These are phyloP conservation scores for Zizania palustris DNA, from an alignment of 202 grass and related monocot genomes.

Conservation along the genomic window DNA sequence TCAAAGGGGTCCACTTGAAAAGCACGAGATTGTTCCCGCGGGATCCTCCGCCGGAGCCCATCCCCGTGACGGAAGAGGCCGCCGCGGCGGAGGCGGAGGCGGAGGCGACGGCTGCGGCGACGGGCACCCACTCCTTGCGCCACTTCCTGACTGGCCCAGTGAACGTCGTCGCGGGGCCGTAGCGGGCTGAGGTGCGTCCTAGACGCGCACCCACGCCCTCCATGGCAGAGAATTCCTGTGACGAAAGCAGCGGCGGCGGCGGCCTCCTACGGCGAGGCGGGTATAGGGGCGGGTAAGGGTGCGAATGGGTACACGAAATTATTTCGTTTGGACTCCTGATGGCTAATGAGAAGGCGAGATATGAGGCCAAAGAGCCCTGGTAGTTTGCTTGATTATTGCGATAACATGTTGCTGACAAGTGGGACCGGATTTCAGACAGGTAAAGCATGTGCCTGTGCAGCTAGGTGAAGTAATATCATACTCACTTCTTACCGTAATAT, in stretches of 20 bases:
- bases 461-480: not conserved
- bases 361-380: not conserved
- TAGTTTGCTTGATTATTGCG: not conserved
- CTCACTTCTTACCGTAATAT: no score
- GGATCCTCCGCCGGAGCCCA: constrained; percentile 32
- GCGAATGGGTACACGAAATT: no score
- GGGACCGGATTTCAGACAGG: not conserved
- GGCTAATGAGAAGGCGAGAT: not conserved
- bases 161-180: not conserved
- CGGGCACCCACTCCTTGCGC: not conserved
- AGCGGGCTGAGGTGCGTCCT: constrained; percentile 85
- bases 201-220: constrained; percentile 75
- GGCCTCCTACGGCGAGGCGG: constrained; percentile 7
- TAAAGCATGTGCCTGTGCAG: not conserved
- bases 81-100: constrained; percentile 6
- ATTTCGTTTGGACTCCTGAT: no score
- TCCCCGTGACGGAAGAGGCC: constrained; percentile 21
- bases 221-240: constrained; percentile 40
- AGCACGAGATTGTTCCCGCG: constrained; percentile 44
- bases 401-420: not conserved
- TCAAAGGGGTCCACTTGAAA: constrained; percentile 58
- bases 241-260: not conserved
- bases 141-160: no score
- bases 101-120: constrained; percentile 8
- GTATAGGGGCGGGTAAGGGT: not conserved